Evolutionary conservation across 2,329 filamentous ascomycete species (phyloP), one percentile per base, ranked within the genome.

Genomic region (Colletotrichum sublineola): DNA sequence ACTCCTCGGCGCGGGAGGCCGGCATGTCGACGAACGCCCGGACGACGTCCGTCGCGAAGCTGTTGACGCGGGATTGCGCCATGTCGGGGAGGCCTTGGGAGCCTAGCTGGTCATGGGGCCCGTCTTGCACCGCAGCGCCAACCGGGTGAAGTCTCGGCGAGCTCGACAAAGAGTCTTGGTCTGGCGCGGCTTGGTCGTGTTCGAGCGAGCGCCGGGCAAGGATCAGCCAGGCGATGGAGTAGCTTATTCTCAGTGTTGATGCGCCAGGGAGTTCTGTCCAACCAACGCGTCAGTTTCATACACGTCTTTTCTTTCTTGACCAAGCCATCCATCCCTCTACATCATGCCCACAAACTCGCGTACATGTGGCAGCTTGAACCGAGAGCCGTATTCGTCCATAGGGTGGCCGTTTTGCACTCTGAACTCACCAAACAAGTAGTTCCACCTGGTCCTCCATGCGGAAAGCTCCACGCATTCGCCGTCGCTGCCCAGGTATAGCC

Each of bases 381-480:
- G 38, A 31, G 44, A 24, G 44, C 44, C 36, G 14, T 56, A 4
- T 29, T 36, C 20, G 15, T 53, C 44, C 5, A 8, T 12, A 14
- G 20, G 18, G 31, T 53, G 9, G n/a, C 5, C 7, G n/a, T 18
- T 58, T 7, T 44, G 29, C 12, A 18, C 15, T 24, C n/a, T 9
- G 15, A 48, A 72, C 77, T 73, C 74, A 81, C 80, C 75, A 58
- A 81, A 72, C 8, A 81, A 63, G 48, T 81, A 79, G 38, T 78
- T 80, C 80, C 80, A 81, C 64, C 78, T 79, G 65, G 79, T 77
- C 67, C 80, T 80, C 80, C 80, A 81, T 1, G 74, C 68, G 55
- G 77, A 69, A 61, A 81, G 80, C 38, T 81, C 79, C 53, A 79
- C 78, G 46, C 79, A 81, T 65, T 78, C 79, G 20, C 78, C 76